Evolutionary conservation across 768 basidiomycete genomes (phyloP), one percentile per base, ranked within the genome.

Genomic region (Russula emetica): DNA sequence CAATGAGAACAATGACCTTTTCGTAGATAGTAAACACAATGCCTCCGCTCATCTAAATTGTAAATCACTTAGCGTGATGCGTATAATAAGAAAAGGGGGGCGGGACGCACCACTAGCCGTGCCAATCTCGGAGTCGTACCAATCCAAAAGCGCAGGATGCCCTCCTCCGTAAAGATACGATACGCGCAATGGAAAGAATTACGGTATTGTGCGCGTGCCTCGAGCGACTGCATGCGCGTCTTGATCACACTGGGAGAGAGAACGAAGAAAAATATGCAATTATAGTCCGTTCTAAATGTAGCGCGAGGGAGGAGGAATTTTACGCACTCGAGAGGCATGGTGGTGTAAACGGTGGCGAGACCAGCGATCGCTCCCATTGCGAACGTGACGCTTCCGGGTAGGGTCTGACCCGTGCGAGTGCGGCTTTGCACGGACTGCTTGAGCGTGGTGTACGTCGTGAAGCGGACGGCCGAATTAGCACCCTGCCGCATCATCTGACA

Each of bases 141-240:
- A 3, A 90, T 91, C 97, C 97, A 99, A 75, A 99, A 97, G 55
- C 89, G 82, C n/a, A 85, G 70, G 8, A 97, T 68, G 2, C 97
- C 97, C 71, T 98, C 94, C 74, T 98, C 96, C 0, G 87, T 93
- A 67, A 93, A 86, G 72, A 98, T 94, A 52, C 95, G 83, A 71
- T 97, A 96, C 5, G 87, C 95, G 69, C 96, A 98, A 70, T 98
- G 94, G 77, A 98, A 90, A 3, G 94, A 87, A 71, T 99, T 98
- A 42, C 87, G 85, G 73, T 98, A 99, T 64, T 94, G 87, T 26
- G 79, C 76, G 11, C 83, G 80, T 0, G 96, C 97, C 61, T 84
- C 82, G 11, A 99, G 80, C 6, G 92, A 87, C 75, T 99, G 97
- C 97, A 98, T 99, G 28, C 96, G 85, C 13, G 97, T 98, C 77